These are phyloP conservation scores for Alternaria consortialis DNA, from an alignment of 2,329 filamentous ascomycete species.

Conservation along the genomic window DNA sequence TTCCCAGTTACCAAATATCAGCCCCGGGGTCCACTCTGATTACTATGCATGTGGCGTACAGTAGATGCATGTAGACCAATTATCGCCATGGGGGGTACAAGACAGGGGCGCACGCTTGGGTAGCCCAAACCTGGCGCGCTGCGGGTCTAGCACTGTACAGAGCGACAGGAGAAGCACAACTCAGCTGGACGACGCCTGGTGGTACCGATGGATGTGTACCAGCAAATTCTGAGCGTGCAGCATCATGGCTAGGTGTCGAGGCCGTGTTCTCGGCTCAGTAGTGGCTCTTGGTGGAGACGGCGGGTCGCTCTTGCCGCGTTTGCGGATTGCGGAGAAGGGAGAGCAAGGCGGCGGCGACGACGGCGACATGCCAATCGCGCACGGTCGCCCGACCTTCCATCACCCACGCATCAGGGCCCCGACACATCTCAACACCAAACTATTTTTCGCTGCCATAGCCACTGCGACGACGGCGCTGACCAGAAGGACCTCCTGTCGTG, in stretches of 20 bases:
- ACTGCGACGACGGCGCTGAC: constrained; percentile 6
- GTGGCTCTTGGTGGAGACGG: constrained; percentile 21
- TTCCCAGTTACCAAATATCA: background rate
- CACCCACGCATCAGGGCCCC: constrained; percentile 5
- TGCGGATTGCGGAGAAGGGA: constrained; percentile 33
- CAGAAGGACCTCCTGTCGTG: background rate
- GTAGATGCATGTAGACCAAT: constrained; percentile 10
- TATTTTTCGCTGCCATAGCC: constrained; percentile 12
- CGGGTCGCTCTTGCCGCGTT: constrained; percentile 37
- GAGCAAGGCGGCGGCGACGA: constrained; percentile 30
- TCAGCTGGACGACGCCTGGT: background rate
- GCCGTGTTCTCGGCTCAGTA: constrained; percentile 15
- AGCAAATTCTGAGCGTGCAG: background rate
- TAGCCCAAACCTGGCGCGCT: constrained; percentile 5
- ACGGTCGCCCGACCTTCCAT: constrained; percentile 30
- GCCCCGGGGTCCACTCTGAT: background rate
- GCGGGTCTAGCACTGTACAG: background rate
- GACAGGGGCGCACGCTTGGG: constrained; percentile 18
- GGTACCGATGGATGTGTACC: background rate
- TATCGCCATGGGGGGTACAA: background rate
- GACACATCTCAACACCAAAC: constrained; percentile 13
- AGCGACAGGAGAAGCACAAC: constrained; percentile 1
- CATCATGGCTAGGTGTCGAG: constrained; percentile 3
- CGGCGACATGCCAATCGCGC: constrained; percentile 30
- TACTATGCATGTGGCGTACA: constrained; percentile 8